Percentiles rank a stretch among this genome's conserved stretches.
phyloP scores from a whole-genome alignment of 2,329 filamentous ascomycete genomes.

The Ophiostoma piceae region DNA sequence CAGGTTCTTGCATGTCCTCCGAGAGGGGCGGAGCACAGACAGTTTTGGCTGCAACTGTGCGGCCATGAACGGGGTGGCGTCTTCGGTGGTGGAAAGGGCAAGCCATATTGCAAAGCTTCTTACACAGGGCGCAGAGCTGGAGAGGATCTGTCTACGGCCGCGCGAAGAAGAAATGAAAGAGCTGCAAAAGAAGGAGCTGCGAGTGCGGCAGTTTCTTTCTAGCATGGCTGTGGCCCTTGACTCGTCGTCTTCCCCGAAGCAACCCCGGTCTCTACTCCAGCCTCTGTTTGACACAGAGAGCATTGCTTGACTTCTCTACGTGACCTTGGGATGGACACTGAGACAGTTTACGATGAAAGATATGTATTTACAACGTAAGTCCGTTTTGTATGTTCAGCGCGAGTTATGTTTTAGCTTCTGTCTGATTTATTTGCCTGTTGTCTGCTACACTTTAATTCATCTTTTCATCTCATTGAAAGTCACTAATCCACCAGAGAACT shows the following conservation, averaged over 20 bases:
- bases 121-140: conserved; percentile 69
- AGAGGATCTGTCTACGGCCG: conserved; percentile 64
- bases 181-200: conserved; percentile 60
- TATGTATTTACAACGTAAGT: background rate
- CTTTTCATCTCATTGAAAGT: background rate
- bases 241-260: background rate
- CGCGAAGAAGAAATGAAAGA: conserved; percentile 55
- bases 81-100: conserved; percentile 66
- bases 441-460: background rate
- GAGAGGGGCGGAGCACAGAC: conserved; percentile 62
- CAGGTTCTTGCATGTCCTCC: conserved; percentile 68
- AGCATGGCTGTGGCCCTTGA: conserved; percentile 22
- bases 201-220: conserved; percentile 54
- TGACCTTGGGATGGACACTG: background rate
- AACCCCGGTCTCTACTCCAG: background rate
- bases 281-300: background rate
- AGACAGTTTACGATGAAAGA: background rate
- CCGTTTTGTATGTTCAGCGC: background rate
- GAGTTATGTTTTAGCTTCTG: background rate
- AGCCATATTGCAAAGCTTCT: conserved; percentile 65
- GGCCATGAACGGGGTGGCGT: conserved; percentile 75
- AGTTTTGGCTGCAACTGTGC: conserved; percentile 88
- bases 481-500: background rate
- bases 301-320: background rate
- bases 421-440: background rate